A percentile compares a stretch with the other conserved stretches of the same genome.
Evolutionary conservation across 116 monocot species (phyloP).

Genomic region (Cymodocea nodosa): DNA sequence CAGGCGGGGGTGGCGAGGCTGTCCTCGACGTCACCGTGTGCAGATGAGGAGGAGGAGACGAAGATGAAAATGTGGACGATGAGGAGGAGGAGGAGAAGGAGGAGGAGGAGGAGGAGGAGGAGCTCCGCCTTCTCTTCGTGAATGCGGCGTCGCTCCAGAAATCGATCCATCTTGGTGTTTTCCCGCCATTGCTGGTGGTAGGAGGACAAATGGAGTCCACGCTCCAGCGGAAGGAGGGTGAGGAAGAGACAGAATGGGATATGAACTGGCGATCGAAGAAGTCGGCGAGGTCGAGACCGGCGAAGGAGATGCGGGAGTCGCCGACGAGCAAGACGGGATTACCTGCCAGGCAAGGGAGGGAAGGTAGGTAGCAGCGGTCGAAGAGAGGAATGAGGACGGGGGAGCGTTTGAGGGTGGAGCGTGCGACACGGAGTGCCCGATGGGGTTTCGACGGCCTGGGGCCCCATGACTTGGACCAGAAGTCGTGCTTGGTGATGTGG

Average conservation of each 20-base stretch:
- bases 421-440: conserved; percentile 32
- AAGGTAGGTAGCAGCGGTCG: conserved; percentile 74
- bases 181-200: neutral
- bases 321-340: conserved; percentile 81
- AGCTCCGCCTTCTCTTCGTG: conserved; percentile 21
- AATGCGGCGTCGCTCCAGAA: conserved; percentile 85
- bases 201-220: conserved; percentile 7
- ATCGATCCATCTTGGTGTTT: conserved; percentile 71
- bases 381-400: conserved; percentile 73
- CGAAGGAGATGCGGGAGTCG: conserved; percentile 54
- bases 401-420: conserved; percentile 39
- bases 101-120: conserved; percentile 36
- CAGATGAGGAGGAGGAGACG: neutral
- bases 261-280: conserved; percentile 56
- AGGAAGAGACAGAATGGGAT: neutral
- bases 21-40: neutral
- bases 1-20: conserved; percentile 7
- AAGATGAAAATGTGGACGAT: neutral
- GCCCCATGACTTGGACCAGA: conserved; percentile 69
- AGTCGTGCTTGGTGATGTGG: conserved; percentile 33
- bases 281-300: conserved; percentile 62
- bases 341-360: conserved; percentile 60
- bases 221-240: conserved; percentile 4
- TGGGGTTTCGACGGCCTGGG: conserved; percentile 31
- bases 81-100: neutral